phyloP scores from a whole-genome alignment of 164 flowering plant species.

The Magnolia officinalis region DNA sequence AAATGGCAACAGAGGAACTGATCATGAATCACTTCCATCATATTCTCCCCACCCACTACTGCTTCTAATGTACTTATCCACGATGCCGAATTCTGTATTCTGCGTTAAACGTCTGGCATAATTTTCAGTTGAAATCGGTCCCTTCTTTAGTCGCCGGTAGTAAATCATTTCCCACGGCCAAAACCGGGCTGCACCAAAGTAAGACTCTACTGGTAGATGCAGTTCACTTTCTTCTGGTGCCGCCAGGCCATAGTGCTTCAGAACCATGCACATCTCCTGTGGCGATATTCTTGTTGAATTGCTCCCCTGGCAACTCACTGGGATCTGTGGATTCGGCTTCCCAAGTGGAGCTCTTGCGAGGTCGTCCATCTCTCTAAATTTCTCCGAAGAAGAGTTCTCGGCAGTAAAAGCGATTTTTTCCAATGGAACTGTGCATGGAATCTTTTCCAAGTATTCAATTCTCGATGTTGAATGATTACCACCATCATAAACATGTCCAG shows the following conservation, averaged over 20 bases:
- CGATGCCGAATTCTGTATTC: constrained; percentile 51
- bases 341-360: constrained; percentile 7
- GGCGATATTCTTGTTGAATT: constrained; percentile 29
- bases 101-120: constrained; percentile 48
- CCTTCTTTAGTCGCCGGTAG: constrained; percentile 48
- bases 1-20: not conserved
- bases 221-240: constrained; percentile 32
- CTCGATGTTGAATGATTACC: not conserved
- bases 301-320: constrained; percentile 6
- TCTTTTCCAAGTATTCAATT: constrained; percentile 8
- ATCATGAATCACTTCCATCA: constrained; percentile 16
- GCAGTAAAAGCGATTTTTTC: constrained; percentile 8
- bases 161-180: constrained; percentile 65
- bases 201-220: constrained; percentile 22
- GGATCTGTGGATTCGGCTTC: constrained; percentile 12
- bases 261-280: constrained; percentile 40
- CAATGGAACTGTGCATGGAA: constrained; percentile 10
- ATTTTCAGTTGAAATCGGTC: constrained; percentile 47
- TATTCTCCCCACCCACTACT: constrained; percentile 57
- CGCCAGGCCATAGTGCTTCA: constrained; percentile 41
- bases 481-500: constrained; percentile 5
- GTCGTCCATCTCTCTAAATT: constrained; percentile 16
- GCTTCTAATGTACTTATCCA: constrained; percentile 54
- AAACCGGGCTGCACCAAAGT: constrained; percentile 54
- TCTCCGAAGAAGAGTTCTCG: constrained; percentile 15